A percentile compares a stretch with the other conserved stretches of the same genome.
Evolutionary conservation across 2,329 filamentous ascomycete genomes (phyloP).

Genomic region (Fusarium solani-melongenae): DNA sequence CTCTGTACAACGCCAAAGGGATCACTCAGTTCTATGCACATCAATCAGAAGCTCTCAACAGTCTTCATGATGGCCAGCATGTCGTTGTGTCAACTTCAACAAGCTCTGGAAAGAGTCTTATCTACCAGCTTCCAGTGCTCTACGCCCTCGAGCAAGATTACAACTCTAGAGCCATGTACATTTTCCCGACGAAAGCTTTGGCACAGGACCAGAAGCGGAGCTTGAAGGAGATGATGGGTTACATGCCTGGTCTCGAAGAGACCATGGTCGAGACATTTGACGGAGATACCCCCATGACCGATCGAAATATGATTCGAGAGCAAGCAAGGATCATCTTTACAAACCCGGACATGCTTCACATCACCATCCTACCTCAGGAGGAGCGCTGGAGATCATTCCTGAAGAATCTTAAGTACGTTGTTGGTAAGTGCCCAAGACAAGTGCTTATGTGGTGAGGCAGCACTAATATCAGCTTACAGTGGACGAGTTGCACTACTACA

Average conservation of each 20-base stretch:
- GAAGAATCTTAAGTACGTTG: slow-evolving; percentile 90
- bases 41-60: slow-evolving; percentile 93
- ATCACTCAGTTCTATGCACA: slow-evolving; percentile 91
- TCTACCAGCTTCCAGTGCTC: slow-evolving; percentile 94
- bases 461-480: slow-evolving; percentile 54
- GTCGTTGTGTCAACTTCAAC: slow-evolving; percentile 96
- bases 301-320: slow-evolving; percentile 83
- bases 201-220: slow-evolving; percentile 94
- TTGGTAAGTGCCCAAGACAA: slow-evolving; percentile 58
- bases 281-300: slow-evolving; percentile 87
- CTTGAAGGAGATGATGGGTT: slow-evolving; percentile 84
- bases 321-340: slow-evolving; percentile 95
- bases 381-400: slow-evolving; percentile 88
- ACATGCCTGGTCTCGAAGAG: slow-evolving; percentile 81
- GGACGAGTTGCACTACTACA: slow-evolving; percentile 95
- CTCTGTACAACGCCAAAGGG: slow-evolving; percentile 88
- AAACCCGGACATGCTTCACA: slow-evolving; percentile 97
- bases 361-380: slow-evolving; percentile 93
- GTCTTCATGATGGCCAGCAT: slow-evolving; percentile 81
- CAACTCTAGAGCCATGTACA: slow-evolving; percentile 90
- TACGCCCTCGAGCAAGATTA: slow-evolving; percentile 84
- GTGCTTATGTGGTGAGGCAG: neutral
- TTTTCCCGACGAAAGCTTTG: slow-evolving; percentile 96
- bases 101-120: slow-evolving; percentile 96
- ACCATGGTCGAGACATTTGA: slow-evolving; percentile 92